Base-by-base conservation (phyloP, 257 asterid genomes). In the Gardenia jasminoides region DNA sequence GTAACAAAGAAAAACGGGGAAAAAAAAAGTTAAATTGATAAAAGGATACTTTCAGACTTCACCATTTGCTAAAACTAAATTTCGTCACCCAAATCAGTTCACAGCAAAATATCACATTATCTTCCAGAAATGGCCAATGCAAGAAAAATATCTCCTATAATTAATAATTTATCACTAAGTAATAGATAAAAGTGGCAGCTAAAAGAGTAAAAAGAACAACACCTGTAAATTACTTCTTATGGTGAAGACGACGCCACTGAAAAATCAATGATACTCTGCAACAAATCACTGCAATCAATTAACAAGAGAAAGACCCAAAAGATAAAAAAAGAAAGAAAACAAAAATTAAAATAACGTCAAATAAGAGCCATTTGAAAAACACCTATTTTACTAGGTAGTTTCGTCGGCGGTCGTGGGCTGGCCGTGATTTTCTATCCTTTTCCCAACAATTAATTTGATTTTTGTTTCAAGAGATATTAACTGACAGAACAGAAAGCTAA, bases 181-280 rank as follows among this genome's bases (percentile, higher is more conserved):
- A 48, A 67, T 20, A 22, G 19, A 68, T 44, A 9, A 72, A 17
- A 65, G 28, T 30, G 12, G 20, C 16, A 39, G 52, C 8, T 9
- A 22, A 41, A 30, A 26, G 66, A 16, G 8, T 46, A 10, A 28
- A 61, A 1, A 24, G 10, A 79, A 47, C n/a, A 4, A 70, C 58
- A 46, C 65, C 71, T 65, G 30, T 30, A 12, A 64, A 64, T 64
- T 64, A 64, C 36, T 64, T 15, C 33, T 30, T 30, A 7, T 28
- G 56, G 30, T 39, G 41, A 17, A 15, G 26, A 74, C n/a, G 46
- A 74, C 24, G 46, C 31, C 36, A 62, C 76, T 67, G 10, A 74
- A 39, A 58, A 59, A 31, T 61, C 61, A 26, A 83, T 22, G 59
- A 64, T 67, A 22, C 31, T 79, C 46, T 33, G 41, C 12, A 72